Base-by-base conservation (phyloP, 352 stramenopile species). In the Thraustotheca clavata region DNA sequence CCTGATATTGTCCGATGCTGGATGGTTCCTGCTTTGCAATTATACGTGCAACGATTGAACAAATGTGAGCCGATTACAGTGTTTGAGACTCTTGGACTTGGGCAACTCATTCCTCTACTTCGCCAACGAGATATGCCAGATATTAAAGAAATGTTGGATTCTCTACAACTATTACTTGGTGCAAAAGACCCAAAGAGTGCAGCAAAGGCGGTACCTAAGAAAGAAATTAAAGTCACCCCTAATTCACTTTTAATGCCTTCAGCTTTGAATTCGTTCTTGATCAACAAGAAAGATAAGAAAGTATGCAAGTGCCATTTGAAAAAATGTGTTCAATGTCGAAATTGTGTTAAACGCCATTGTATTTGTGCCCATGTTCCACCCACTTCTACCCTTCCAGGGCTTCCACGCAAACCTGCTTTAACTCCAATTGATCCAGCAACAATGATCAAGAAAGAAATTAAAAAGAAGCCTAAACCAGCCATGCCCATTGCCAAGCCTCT, bases 101-200 rank as follows among this genome's bases (percentile, higher is more conserved):
- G 71, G 9, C 69, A 68, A 11, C 73, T 77, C 0, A 61, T 91
- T 60, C 75, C 76, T 26, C 62, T 76, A 0, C 48, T 91, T 39
- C 71, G 77, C n/a, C 74, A 79, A 27, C 89, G 78, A 74, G 83
- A 77, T 49, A 48, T 78, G 14, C 67, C 72, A 3, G 79, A 89
- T 38, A 77, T 72, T 1, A 70, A 80, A n/a, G 71, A 71, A 16
- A 78, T 86, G 33, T 62, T 91, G 4, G 68, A 78, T 26, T 77
- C 73, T 14, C 62, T 91, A 8, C 73, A 89, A 47, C 77, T 86
- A 47, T 71, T 77, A 0, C 69, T 91, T 43, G 67, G 63, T 39
- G 39, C 69, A 4, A 65, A 65, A 26, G 57, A 65, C 14, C 38
- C 57, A 11, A 24, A 32, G 3, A 8, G 18, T 9, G 12, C 33